These are phyloP conservation scores for Meyerozyma smithsonii DNA, from an alignment of 1,139 yeast species.

Conservation along the genomic window DNA sequence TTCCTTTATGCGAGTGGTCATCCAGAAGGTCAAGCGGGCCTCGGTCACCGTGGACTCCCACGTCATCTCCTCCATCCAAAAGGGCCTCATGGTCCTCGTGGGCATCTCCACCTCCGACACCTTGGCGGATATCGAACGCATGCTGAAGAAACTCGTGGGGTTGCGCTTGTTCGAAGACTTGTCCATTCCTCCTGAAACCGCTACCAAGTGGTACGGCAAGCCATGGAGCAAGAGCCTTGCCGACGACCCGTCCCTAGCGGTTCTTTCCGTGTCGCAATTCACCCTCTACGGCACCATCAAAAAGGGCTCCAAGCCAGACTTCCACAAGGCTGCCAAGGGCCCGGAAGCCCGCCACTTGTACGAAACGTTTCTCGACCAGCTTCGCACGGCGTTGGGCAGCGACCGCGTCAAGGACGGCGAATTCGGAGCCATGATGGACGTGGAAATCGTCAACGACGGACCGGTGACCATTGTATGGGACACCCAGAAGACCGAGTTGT, in stretches of 20 bases:
- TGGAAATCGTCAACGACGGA: slow-evolving; percentile 76
- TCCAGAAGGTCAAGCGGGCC: slow-evolving; percentile 83
- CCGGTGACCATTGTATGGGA: slow-evolving; percentile 75
- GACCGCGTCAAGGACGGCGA: slow-evolving; percentile 76
- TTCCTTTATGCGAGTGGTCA: slow-evolving; percentile 68
- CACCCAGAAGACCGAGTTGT: slow-evolving; percentile 23
- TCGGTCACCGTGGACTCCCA: slow-evolving; percentile 76
- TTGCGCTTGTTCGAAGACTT: slow-evolving; percentile 70
- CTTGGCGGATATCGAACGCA: slow-evolving; percentile 59
- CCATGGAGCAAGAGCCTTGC: slow-evolving; percentile 40
- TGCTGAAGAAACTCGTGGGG: slow-evolving; percentile 62
- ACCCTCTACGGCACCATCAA: slow-evolving; percentile 79
- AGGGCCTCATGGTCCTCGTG: slow-evolving; percentile 75
- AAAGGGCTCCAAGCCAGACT: slow-evolving; percentile 92
- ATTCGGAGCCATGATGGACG: slow-evolving; percentile 98
- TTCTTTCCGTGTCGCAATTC: slow-evolving; percentile 72
- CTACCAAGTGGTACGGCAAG: slow-evolving; percentile 57
- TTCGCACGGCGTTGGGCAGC: slow-evolving; percentile 52
- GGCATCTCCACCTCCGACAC: slow-evolving; percentile 82
- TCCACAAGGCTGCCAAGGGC: slow-evolving; percentile 85
- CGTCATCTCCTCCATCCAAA: slow-evolving; percentile 67
- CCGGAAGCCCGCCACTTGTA: slow-evolving; percentile 65
- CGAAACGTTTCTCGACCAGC: slow-evolving; percentile 48
- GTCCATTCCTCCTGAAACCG: slow-evolving; percentile 25
- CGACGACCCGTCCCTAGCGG: slow-evolving; percentile 37